These are phyloP conservation scores for Paradendryphiella salina DNA, from an alignment of 2,329 filamentous ascomycete genomes.

Conservation along the genomic window DNA sequence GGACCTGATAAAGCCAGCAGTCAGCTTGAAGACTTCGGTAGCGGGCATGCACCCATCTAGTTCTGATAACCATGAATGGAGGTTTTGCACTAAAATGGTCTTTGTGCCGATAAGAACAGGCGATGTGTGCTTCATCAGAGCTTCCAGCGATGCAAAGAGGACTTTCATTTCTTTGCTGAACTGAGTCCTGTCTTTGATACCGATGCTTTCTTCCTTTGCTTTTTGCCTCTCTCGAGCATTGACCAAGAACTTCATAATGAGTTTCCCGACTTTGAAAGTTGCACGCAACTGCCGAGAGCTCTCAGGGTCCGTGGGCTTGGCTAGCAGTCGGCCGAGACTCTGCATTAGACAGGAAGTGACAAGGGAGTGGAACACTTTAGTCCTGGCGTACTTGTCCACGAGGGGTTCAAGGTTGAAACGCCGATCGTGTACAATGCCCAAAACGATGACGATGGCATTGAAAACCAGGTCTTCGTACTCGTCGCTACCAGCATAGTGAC, in stretches of 20 bases:
- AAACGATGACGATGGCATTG: slow-evolving; percentile 81
- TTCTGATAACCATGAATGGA: slow-evolving; percentile 96
- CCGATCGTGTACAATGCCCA: slow-evolving; percentile 92
- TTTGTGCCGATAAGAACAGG: slow-evolving; percentile 91
- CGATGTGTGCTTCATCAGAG: slow-evolving; percentile 83
- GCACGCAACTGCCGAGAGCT: slow-evolving; percentile 82
- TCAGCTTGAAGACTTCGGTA: slow-evolving; percentile 86
- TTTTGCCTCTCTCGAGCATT: slow-evolving; percentile 85
- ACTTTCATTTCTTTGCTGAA: slow-evolving; percentile 83
- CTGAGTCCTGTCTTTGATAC: slow-evolving; percentile 72
- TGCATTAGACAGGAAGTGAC: slow-evolving; percentile 85
- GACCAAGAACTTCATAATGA: slow-evolving; percentile 93
- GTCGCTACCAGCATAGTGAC: slow-evolving; percentile 87
- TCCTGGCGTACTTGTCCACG: slow-evolving; percentile 88
- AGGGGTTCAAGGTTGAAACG: slow-evolving; percentile 89
- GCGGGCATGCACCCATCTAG: slow-evolving; percentile 73
- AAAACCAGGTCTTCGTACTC: slow-evolving; percentile 94
- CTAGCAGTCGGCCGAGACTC: slow-evolving; percentile 81
- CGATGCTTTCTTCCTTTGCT: slow-evolving; percentile 84
- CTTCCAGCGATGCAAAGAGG: slow-evolving; percentile 88
- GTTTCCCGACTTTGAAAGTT: slow-evolving; percentile 91
- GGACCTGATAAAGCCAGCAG: slow-evolving; percentile 91
- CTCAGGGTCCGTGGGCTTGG: slow-evolving; percentile 79
- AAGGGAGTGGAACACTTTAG: slow-evolving; percentile 88
- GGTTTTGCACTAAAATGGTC: slow-evolving; percentile 92